Conservation (phyloP, 306 rosid genomes). For the Cucurbita moschata region DNA sequence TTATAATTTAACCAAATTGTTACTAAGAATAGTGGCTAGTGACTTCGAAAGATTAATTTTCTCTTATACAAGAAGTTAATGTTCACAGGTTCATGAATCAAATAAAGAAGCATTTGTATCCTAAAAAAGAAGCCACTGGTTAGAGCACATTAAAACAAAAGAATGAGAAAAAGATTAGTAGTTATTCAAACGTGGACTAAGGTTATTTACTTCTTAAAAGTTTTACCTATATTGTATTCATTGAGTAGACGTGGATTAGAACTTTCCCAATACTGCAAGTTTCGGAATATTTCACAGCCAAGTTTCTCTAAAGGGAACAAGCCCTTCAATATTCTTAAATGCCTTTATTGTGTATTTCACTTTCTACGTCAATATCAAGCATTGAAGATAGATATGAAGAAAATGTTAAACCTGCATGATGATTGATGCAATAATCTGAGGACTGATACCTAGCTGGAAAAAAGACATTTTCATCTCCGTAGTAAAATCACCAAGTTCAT, state of each 20-base stretch:
- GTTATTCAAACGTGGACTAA: too few relatives aligned
- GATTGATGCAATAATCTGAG: conserved; percentile 90
- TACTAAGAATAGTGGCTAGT: background rate
- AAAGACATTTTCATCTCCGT: conserved; percentile 83
- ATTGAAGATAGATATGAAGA: background rate
- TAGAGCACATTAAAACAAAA: too few relatives aligned
- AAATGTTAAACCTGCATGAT: conserved; percentile 72
- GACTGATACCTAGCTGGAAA: conserved; percentile 98
- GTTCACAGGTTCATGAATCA: too few relatives aligned
- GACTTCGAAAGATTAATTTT: too few relatives aligned
- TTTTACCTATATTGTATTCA: background rate
- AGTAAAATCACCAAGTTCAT: conserved; percentile 83
- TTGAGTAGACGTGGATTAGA: background rate
- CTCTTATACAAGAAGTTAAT: too few relatives aligned
- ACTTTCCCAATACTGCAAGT: background rate
- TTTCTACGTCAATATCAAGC: background rate
- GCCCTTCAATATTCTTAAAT: background rate
- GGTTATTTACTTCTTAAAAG: background rate
- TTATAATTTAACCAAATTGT: background rate
- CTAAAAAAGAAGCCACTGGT: too few relatives aligned
- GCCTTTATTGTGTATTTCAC: background rate
- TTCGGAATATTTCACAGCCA: background rate
- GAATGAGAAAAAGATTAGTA: too few relatives aligned
- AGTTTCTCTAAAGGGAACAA: background rate
- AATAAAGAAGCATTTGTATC: too few relatives aligned